Evolutionary conservation across 2,329 filamentous ascomycete genomes (phyloP).

Genomic region (Fusarium euwallaceae): DNA sequence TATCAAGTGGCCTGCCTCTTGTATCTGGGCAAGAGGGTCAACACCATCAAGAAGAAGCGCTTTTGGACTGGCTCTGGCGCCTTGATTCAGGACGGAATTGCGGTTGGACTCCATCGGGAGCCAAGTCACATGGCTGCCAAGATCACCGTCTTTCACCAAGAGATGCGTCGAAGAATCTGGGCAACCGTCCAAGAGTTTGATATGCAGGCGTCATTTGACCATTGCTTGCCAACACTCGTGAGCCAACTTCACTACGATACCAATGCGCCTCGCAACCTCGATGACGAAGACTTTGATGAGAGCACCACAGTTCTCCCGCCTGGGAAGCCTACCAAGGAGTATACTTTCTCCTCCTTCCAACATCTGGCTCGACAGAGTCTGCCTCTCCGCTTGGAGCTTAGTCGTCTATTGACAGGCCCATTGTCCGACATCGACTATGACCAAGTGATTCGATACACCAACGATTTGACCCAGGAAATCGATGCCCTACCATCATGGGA

Average conservation of each 20-base stretch:
- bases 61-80: conserved; percentile 71
- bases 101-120: conserved; percentile 71
- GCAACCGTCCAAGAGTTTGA: conserved; percentile 73
- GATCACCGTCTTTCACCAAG: conserved; percentile 71
- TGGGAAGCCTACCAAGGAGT: conserved; percentile 65
- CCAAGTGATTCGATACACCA: conserved; percentile 71
- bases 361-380: conserved; percentile 69
- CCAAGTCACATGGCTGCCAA: conserved; percentile 67
- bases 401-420: conserved; percentile 67
- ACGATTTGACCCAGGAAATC: conserved; percentile 72
- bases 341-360: conserved; percentile 72
- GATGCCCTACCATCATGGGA: conserved; percentile 70
- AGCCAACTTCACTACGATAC: conserved; percentile 69
- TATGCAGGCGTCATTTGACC: conserved; percentile 72
- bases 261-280: conserved; percentile 68
- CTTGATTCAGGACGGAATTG: conserved; percentile 69
- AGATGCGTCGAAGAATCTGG: conserved; percentile 73
- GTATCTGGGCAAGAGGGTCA: conserved; percentile 73
- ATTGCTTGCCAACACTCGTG: conserved; percentile 69
- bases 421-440: conserved; percentile 70
- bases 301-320: conserved; percentile 64
- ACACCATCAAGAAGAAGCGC: conserved; percentile 74
- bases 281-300: conserved; percentile 70
- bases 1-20: conserved; percentile 71
- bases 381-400: conserved; percentile 68